These are phyloP conservation scores for Henckelia pumila DNA, from an alignment of 257 asterid genomes.

Conservation along the genomic window DNA sequence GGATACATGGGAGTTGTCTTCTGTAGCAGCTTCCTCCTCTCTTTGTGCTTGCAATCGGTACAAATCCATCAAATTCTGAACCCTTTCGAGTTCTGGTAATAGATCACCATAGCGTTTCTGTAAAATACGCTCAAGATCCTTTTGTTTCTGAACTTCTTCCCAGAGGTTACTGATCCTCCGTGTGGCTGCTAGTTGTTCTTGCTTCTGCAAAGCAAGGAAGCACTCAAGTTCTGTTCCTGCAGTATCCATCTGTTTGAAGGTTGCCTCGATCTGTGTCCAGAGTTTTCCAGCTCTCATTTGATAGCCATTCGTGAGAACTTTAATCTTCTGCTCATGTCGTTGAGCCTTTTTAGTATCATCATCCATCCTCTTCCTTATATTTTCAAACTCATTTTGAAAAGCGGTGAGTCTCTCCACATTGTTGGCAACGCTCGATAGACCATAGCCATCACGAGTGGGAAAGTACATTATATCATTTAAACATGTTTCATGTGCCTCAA, in stretches of 20 bases:
- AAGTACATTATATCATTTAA: constrained; percentile 82
- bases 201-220: constrained; percentile 75
- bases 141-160: constrained; percentile 99
- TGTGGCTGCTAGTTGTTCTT: constrained; percentile 74
- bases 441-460: constrained; percentile 76
- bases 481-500: constrained; percentile 82
- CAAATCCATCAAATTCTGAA: constrained; percentile 39
- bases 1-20: constrained; percentile 29
- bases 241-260: constrained; percentile 82
- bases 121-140: constrained; percentile 69
- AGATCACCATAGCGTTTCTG: constrained; percentile 78
- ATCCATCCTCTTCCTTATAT: constrained; percentile 80
- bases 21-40: constrained; percentile 44
- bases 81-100: constrained; percentile 50
- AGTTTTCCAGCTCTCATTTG: constrained; percentile 83
- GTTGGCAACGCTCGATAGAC: constrained; percentile 89
- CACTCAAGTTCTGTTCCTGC: constrained; percentile 88
- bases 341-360: constrained; percentile 90
- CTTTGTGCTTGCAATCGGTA: constrained; percentile 48
- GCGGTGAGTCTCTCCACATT: constrained; percentile 79
- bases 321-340: constrained; percentile 77
- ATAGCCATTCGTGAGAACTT: constrained; percentile 87
- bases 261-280: constrained; percentile 71
- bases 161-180: constrained; percentile 76
- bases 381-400: constrained; percentile 79